Percentiles rank a stretch among this genome's conserved stretches.
phyloP scores from a whole-genome alignment of 2,329 filamentous ascomycete species.

The Monosporascus sp. region DNA sequence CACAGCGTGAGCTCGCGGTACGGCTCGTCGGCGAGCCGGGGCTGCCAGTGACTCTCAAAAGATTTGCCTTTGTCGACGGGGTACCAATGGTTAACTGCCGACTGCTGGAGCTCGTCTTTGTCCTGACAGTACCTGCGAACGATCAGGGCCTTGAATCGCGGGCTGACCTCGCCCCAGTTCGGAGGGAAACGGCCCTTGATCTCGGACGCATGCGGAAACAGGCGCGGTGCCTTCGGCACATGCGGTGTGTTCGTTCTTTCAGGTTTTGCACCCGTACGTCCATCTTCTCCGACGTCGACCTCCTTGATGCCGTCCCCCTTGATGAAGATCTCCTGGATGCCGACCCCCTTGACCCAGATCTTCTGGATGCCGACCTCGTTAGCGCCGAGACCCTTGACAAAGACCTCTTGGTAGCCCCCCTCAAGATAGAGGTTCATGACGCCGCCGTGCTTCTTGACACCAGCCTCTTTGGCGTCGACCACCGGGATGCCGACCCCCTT shows the following conservation, averaged over 20 bases:
- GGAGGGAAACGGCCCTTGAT: constrained; percentile 1
- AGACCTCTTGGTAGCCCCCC: too few relatives aligned
- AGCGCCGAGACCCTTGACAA: background rate
- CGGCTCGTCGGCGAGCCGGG: constrained; percentile 2
- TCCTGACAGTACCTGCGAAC: background rate
- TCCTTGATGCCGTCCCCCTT: background rate
- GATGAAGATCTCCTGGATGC: background rate
- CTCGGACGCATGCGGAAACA: background rate
- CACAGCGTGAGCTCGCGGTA: constrained; percentile 11
- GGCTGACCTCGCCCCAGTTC: background rate
- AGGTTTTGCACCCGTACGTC: background rate
- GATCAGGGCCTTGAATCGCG: background rate
- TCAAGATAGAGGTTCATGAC: too few relatives aligned
- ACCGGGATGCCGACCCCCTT: too few relatives aligned
- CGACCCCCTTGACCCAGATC: background rate
- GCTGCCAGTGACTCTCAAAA: background rate
- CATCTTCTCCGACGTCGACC: background rate
- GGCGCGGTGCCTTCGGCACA: background rate
- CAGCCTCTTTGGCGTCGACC: too few relatives aligned
- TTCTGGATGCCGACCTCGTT: background rate
- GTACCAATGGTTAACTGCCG: background rate
- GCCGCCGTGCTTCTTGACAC: too few relatives aligned
- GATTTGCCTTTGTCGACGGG: background rate
- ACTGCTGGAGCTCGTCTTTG: background rate
- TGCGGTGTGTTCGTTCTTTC: background rate